Percentiles rank a stretch among this genome's conserved stretches.
Conservation (phyloP, 345 rosid genomes). For the Aquilaria sinensis region DNA sequence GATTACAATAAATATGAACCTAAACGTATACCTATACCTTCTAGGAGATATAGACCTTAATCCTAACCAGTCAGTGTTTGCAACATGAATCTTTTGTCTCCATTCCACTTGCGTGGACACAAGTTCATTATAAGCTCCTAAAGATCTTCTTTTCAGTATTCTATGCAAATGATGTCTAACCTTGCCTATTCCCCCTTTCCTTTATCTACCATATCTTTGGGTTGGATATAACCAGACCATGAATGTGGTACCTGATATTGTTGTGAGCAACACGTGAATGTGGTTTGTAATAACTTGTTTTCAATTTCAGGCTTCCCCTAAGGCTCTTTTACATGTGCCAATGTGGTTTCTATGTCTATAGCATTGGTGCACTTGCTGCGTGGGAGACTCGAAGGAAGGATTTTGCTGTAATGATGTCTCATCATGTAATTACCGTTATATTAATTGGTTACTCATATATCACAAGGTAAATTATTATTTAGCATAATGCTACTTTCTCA, state of each 20-base stretch:
- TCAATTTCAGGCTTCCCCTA: conserved; percentile 51
- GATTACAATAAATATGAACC: too few relatives aligned
- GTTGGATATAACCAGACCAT: background rate
- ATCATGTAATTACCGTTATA: conserved; percentile 83
- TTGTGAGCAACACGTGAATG: too few relatives aligned
- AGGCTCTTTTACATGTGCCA: conserved; percentile 85
- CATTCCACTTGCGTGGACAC: too few relatives aligned
- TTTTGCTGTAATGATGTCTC: conserved; percentile 97
- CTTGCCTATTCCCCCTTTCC: too few relatives aligned
- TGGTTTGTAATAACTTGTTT: conserved; percentile 2
- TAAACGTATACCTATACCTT: too few relatives aligned
- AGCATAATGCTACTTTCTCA: background rate
- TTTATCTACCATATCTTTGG: background rate
- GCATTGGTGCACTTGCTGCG: conserved; percentile 73
- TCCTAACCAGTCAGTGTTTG: too few relatives aligned
- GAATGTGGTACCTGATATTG: too few relatives aligned
- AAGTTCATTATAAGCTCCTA: too few relatives aligned
- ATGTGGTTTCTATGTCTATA: conserved; percentile 81
- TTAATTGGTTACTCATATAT: conserved; percentile 76
- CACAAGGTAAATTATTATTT: conserved; percentile 43
- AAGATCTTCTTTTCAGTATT: background rate
- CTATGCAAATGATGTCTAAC: background rate
- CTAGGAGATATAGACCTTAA: too few relatives aligned
- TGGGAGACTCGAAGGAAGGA: conserved; percentile 99
- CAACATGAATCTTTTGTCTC: too few relatives aligned